A percentile compares a stretch with the other conserved stretches of the same genome.
Conservation (phyloP, 495 filamentous ascomycete genomes). For the Bacidia rubella region DNA sequence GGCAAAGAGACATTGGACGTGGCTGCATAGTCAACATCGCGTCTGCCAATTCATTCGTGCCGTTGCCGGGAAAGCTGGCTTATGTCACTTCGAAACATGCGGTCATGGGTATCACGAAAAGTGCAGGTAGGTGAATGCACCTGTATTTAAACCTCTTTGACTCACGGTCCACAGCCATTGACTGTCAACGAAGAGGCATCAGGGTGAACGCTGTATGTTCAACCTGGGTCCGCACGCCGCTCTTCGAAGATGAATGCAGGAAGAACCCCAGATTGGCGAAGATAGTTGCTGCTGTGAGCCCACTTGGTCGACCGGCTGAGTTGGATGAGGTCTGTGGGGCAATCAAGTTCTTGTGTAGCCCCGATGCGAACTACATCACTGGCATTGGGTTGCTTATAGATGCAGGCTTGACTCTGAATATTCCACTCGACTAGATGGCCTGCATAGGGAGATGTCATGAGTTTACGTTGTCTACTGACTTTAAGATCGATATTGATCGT, state of each 20-base stretch:
- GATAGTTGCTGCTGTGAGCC: background rate
- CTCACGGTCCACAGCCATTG: background rate
- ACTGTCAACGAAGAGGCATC: background rate
- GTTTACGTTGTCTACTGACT: too few relatives aligned
- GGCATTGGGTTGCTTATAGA: constrained; percentile 4
- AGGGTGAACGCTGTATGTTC: constrained; percentile 9
- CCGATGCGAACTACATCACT: constrained; percentile 4
- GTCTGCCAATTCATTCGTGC: background rate
- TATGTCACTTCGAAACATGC: too few relatives aligned
- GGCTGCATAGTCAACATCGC: constrained; percentile 2
- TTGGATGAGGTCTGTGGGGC: constrained; percentile 4
- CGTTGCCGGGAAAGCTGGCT: background rate
- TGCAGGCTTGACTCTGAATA: too few relatives aligned
- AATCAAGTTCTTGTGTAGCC: constrained; percentile 3
- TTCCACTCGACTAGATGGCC: too few relatives aligned
- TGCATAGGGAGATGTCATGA: too few relatives aligned
- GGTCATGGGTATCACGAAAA: too few relatives aligned
- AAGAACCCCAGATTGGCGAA: background rate
- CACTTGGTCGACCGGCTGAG: background rate
- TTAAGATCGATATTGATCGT: too few relatives aligned
- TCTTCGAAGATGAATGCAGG: background rate
- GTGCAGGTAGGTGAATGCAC: too few relatives aligned
- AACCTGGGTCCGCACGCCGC: constrained; percentile 5
- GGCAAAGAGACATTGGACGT: background rate
- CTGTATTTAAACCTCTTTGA: background rate